Conservation (phyloP, 495 filamentous ascomycete genomes). For the Annulohypoxylon nitens region DNA sequence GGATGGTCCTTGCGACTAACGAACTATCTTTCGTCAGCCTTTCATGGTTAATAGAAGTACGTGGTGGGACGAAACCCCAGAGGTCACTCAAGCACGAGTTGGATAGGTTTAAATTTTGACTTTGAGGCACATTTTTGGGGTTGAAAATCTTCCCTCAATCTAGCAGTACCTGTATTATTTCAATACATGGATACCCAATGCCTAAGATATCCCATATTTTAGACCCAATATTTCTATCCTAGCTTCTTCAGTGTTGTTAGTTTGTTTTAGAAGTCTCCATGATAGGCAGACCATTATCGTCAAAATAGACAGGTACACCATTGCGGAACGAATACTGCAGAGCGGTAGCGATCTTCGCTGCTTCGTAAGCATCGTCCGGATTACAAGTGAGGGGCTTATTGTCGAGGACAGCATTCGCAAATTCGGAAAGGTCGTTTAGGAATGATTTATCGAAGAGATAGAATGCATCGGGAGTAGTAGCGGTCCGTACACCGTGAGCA, state of each 20-base stretch:
- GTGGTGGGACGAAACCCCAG: neutral
- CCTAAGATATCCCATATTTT: too few species aligned
- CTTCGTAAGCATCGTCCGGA: neutral
- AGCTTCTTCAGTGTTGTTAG: too few species aligned
- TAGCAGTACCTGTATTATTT: too few species aligned
- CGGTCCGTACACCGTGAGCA: neutral
- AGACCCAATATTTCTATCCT: too few species aligned
- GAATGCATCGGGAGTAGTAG: neutral
- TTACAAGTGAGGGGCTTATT: neutral
- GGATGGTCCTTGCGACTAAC: neutral
- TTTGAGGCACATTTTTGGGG: too few species aligned
- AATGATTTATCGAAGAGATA: neutral
- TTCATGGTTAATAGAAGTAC: neutral
- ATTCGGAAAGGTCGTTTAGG: neutral
- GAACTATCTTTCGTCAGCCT: neutral
- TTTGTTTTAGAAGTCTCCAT: neutral
- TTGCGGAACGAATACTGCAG: conserved; percentile 2
- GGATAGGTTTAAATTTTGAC: too few species aligned
- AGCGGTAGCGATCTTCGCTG: neutral
- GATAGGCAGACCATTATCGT: neutral
- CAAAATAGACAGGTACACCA: neutral
- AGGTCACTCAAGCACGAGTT: neutral
- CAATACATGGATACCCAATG: too few species aligned
- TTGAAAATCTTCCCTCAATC: too few species aligned
- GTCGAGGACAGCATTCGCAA: neutral